Percentiles rank a stretch among this genome's conserved stretches.
Conservation (phyloP, 2,329 filamentous ascomycete species). For the Purpureocillium lavendulum region DNA sequence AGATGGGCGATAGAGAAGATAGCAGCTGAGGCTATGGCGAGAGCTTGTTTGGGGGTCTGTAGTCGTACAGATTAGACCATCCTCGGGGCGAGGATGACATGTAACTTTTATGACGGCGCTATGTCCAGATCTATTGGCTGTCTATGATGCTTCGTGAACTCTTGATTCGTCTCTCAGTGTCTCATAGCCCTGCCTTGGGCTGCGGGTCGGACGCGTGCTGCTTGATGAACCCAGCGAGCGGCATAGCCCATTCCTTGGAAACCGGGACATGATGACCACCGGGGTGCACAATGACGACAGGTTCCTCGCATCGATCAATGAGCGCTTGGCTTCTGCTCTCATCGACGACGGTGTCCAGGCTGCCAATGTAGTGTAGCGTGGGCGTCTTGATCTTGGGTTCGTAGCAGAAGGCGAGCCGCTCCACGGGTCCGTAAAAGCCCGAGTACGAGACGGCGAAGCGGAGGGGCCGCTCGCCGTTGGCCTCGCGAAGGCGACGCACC, state of each 20-base stretch:
- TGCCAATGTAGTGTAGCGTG: conserved; percentile 73
- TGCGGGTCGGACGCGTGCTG: conserved; percentile 22
- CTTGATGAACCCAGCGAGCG: conserved; percentile 63
- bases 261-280: conserved; percentile 88
- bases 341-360: conserved; percentile 80
- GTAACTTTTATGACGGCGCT: conserved; percentile 17
- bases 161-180: background rate
- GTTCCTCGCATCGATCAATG: conserved; percentile 53
- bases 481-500: conserved; percentile 35
- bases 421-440: conserved; percentile 61
- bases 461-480: conserved; percentile 39
- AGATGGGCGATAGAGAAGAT: conserved; percentile 12
- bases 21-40: too few species aligned
- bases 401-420: conserved; percentile 55
- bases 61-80: conserved; percentile 26
- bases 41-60: conserved; percentile 16
- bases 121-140: conserved; percentile 9
- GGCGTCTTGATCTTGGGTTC: conserved; percentile 69
- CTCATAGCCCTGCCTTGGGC: conserved; percentile 16
- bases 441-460: conserved; percentile 72
- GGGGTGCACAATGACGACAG: conserved; percentile 59
- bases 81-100: conserved; percentile 18
- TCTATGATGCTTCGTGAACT: conserved; percentile 3
- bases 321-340: conserved; percentile 62
- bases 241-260: conserved; percentile 71